Percentiles rank a stretch among this genome's conserved stretches.
Evolutionary conservation across 768 basidiomycete genomes (phyloP).

Genomic region (Clitopilus hobsonii): DNA sequence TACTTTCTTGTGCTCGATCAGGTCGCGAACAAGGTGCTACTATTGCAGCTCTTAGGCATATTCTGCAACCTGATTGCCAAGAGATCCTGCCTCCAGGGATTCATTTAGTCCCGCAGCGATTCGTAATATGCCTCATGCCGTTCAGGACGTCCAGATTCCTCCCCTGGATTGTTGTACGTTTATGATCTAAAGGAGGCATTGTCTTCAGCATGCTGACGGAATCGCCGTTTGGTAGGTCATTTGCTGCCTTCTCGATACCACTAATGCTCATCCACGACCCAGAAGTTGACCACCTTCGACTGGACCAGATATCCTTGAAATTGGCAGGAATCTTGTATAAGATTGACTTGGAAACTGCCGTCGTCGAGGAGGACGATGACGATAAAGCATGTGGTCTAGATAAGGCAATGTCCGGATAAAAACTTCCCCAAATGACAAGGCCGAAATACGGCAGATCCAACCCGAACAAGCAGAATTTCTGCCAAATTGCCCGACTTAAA

Average conservation of each 20-base stretch:
- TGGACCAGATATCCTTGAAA: too few relatives aligned
- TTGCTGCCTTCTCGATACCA: too few relatives aligned
- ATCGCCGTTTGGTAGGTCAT: too few relatives aligned
- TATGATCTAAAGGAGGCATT: not conserved
- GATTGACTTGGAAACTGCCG: not conserved
- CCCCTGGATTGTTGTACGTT: not conserved
- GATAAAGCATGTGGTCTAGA: constrained; percentile 14
- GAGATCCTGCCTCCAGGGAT: too few relatives aligned
- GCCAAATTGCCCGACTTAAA: not conserved
- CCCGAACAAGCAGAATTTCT: not conserved
- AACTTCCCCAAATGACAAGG: not conserved
- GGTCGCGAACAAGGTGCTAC: too few relatives aligned
- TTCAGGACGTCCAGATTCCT: not conserved
- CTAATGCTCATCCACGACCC: too few relatives aligned
- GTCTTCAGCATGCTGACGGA: too few relatives aligned
- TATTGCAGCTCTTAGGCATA: too few relatives aligned
- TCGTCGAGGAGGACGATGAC: not conserved
- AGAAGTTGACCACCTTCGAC: too few relatives aligned
- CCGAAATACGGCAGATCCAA: not conserved
- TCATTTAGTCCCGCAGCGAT: not conserved
- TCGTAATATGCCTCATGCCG: not conserved
- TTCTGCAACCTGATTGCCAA: too few relatives aligned
- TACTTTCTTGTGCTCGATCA: too few relatives aligned
- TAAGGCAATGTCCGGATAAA: constrained; percentile 2
- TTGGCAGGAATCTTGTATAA: not conserved